Evolutionary conservation across 768 basidiomycete species (phyloP), one percentile per base, ranked within the genome.

Genomic region (Boletus huronensis): DNA sequence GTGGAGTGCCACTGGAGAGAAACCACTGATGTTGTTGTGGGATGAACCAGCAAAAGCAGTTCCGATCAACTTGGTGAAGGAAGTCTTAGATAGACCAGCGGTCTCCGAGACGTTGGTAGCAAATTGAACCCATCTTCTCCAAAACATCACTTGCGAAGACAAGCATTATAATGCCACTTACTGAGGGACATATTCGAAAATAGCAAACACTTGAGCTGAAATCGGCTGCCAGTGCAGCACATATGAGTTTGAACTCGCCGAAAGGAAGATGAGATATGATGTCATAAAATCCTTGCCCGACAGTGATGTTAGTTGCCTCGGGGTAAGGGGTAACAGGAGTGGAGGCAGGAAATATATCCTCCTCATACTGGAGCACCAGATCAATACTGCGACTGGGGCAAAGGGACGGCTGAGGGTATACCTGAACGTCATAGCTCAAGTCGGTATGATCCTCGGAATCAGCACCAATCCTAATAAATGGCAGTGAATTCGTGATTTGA

Each of bases 401-500:
- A 28, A 42, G 1, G n/a, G 32, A 44, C 9, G 9, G n/a, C 16
- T 21, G 29, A 29, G 34, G 31, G 2, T 19, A n/a, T 54, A 80
- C 85, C 62, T 78, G 62, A 21, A 82, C 72, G 35, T 70, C 70
- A 3, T 74, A 67, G 53, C 77, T 74, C 61, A 81, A 88, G 53
- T 77, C 69, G 3, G 85, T 85, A 53, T 79, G 81, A 59, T 87
- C 85, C 52, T 77, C 76, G 3, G 74, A 73, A 61, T 87, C 71
- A 2, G 79, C 86, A 23, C 81, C 80, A 40, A 87, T 83, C 42
- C 85, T 72, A 54, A 88, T 79, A 44, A 74, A 78, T 11, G 85
- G 80, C 1, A 81, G 75, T 17, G 67, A 62, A 1, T 83, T 80
- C 5, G 82, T 79, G 28, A 85, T 72, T 34, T 67, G 59, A 25